phyloP scores from a whole-genome alignment of 768 basidiomycete genomes.

The Nidularia sp. region DNA sequence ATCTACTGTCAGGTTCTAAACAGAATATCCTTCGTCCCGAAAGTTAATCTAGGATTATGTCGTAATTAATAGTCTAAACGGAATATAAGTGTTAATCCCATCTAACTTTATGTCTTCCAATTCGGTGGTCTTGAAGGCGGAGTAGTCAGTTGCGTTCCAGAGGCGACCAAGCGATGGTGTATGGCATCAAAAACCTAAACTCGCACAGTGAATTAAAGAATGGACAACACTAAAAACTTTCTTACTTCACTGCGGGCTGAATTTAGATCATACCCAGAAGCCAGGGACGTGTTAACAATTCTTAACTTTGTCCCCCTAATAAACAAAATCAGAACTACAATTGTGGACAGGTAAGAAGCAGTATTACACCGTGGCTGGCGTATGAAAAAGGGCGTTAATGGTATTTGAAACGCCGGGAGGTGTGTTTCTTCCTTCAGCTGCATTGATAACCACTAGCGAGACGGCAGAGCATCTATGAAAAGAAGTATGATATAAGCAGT shows the following conservation, averaged over 20 bases:
- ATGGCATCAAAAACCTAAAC: slow-evolving; percentile 36
- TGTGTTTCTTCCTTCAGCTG: slow-evolving; percentile 20
- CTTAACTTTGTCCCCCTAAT: slow-evolving; percentile 39
- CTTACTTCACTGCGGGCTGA: slow-evolving; percentile 38
- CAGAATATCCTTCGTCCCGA: background rate
- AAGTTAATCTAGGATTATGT: background rate
- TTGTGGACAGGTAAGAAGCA: background rate
- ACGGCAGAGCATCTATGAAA: slow-evolving; percentile 43
- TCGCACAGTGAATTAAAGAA: background rate
- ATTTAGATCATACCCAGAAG: slow-evolving; percentile 19
- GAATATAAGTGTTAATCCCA: background rate
- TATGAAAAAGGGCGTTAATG: slow-evolving; percentile 43
- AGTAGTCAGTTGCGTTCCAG: slow-evolving; percentile 38
- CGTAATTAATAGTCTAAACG: background rate
- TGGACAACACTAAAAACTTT: background rate
- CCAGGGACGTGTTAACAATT: slow-evolving; percentile 33
- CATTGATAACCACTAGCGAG: slow-evolving; percentile 29
- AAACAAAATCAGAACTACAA: background rate
- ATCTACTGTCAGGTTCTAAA: background rate
- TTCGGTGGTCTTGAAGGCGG: slow-evolving; percentile 15
- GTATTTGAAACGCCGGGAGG: slow-evolving; percentile 36
- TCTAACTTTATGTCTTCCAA: background rate
- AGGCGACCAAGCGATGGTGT: slow-evolving; percentile 34
- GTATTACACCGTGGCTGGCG: slow-evolving; percentile 31
- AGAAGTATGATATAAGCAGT: background rate